These are phyloP conservation scores for Helotiales sp. DNA, from an alignment of 2,329 filamentous ascomycete genomes.

Conservation along the genomic window DNA sequence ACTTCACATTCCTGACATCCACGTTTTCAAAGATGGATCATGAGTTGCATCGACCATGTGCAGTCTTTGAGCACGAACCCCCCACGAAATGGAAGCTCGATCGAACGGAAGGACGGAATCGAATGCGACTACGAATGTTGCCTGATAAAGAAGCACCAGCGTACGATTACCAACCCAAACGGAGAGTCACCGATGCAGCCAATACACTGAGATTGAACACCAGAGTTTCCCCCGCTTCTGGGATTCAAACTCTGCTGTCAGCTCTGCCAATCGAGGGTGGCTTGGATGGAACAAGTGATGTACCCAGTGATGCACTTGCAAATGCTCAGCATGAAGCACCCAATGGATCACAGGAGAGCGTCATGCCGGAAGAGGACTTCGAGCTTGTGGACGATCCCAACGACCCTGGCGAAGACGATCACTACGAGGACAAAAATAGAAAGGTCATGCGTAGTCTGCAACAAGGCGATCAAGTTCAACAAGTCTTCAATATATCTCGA, in stretches of 20 bases:
- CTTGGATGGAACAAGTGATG: slow-evolving; percentile 25
- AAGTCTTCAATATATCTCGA: slow-evolving; percentile 92
- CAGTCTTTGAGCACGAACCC: slow-evolving; percentile 72
- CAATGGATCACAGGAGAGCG: slow-evolving; percentile 33
- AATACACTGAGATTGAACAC: slow-evolving; percentile 46
- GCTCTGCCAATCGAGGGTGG: slow-evolving; percentile 16
- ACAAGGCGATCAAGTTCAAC: slow-evolving; percentile 88
- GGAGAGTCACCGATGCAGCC: slow-evolving; percentile 59
- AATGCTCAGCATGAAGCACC: slow-evolving; percentile 25
- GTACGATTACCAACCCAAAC: slow-evolving; percentile 84
- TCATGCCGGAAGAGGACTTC: slow-evolving; percentile 78
- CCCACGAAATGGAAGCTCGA: slow-evolving; percentile 87
- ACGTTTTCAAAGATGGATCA: slow-evolving; percentile 79
- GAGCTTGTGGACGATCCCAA: slow-evolving; percentile 95
- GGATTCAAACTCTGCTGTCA: slow-evolving; percentile 23
- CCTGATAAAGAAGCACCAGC: slow-evolving; percentile 73
- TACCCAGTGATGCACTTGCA: slow-evolving; percentile 19
- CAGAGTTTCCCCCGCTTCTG: slow-evolving; percentile 25
- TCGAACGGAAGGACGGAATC: slow-evolving; percentile 91
- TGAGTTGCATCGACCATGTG: slow-evolving; percentile 78
- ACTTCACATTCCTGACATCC: slow-evolving; percentile 75
- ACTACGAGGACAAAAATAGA: slow-evolving; percentile 95
- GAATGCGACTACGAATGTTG: slow-evolving; percentile 88
- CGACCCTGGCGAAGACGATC: slow-evolving; percentile 78
- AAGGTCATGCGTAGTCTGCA: slow-evolving; percentile 96